phyloP scores from a whole-genome alignment of 2,329 filamentous ascomycete species.

The Monilinia fructicola region DNA sequence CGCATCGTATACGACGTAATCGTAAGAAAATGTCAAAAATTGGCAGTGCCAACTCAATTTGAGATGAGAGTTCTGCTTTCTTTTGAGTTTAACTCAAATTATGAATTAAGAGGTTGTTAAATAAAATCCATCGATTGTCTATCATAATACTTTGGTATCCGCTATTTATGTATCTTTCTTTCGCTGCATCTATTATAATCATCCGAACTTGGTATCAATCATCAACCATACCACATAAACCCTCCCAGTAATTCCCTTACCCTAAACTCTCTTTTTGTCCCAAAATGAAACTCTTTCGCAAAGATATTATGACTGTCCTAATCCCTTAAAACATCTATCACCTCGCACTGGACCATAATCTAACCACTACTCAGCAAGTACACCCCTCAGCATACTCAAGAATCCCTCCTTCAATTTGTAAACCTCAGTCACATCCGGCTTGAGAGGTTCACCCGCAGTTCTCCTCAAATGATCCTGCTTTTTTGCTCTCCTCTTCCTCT shows the following conservation, averaged over 20 bases:
- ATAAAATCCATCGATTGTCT: background rate
- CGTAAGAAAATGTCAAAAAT: background rate
- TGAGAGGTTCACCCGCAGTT: conserved; percentile 78
- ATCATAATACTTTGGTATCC: background rate
- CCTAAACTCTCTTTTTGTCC: background rate
- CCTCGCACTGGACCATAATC: background rate
- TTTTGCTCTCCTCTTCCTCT: conserved; percentile 74
- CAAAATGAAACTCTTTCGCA: background rate
- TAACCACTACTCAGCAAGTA: conserved; percentile 67
- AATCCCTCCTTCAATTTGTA: conserved; percentile 79
- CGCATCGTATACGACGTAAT: background rate
- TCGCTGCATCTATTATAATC: conserved; percentile 4
- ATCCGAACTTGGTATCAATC: background rate
- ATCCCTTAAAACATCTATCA: background rate
- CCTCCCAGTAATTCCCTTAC: background rate
- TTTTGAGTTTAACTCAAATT: background rate
- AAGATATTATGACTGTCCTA: background rate
- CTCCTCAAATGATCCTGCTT: conserved; percentile 77
- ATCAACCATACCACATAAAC: background rate
- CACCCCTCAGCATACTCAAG: conserved; percentile 74
- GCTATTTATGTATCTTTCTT: background rate
- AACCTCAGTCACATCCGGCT: conserved; percentile 76
- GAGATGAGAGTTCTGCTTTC: background rate
- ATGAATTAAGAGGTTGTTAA: background rate
- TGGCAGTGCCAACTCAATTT: background rate